Evolutionary conservation across 2,329 filamentous ascomycete species (phyloP), one percentile per base, ranked within the genome.

Genomic region (Penicillium psychrosexuale): DNA sequence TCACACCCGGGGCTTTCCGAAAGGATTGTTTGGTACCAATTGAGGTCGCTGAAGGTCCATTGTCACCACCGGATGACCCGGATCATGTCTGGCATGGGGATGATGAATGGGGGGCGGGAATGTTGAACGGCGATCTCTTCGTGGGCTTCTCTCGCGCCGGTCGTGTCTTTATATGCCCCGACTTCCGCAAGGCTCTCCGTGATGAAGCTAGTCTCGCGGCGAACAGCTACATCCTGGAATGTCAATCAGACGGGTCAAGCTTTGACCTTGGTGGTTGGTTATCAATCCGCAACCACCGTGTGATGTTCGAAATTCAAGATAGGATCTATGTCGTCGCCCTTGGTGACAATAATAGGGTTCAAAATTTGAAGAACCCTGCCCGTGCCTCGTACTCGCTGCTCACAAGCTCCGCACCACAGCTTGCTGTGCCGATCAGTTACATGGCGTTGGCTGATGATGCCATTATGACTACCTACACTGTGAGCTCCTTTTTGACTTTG

Each of bases 211-310:
- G 63, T 33, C 56, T 72, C 6, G 59, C 59, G 2, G 58, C 64
- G 2, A 59, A 67, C 9, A 69, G 69, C 31, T 64, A 66, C 12
- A 59, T 78, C 0, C 60, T 80, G 17, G 75, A 79, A 51, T 77
- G 75, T 51, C 71, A 78, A 50, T 67, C 72, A 1, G 71, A 76
- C 40, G 70, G 68, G 1, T 63, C 68, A 5, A 72, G 62, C 24
- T 79, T 79, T 53, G 76, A 79, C 43, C 62, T 79, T 1, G 77
- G 77, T 31, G 77, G 77, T 13, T 79, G 77, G 77, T 65, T 80
- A 13, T 72, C 75, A 1, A 67, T 79, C 19, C 69, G 69, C 19
- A 70, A 77, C 39, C 69, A 74, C 48, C 72, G 74, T 1, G 40
- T 78, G 48, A 69, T 77, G 62, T 77, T 78, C 33, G 77, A 79